Percentiles rank a stretch among this genome's conserved stretches.
phyloP scores from a whole-genome alignment of 2,329 filamentous ascomycete species.

The Chaetomium sp. region DNA sequence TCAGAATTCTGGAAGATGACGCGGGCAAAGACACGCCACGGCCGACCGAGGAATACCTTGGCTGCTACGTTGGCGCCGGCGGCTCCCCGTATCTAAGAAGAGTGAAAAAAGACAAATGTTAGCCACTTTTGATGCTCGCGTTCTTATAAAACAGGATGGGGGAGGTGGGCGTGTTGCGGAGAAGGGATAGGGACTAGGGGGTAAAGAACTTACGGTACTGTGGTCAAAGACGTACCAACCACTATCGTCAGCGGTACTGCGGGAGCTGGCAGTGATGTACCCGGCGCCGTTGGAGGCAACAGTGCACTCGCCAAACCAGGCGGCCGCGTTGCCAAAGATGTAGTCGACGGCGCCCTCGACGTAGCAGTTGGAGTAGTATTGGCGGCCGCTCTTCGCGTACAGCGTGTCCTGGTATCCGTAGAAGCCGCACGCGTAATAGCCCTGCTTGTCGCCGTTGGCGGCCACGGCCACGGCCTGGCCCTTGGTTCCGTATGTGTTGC shows the following conservation, averaged over 20 bases:
- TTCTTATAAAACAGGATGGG: too few species aligned
- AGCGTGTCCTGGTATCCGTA: conserved; percentile 10
- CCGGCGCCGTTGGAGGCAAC: not conserved
- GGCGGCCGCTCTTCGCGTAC: conserved; percentile 2
- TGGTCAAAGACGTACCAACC: conserved; percentile 7
- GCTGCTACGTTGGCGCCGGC: not conserved
- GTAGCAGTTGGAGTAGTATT: conserved; percentile 8
- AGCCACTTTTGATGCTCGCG: not conserved
- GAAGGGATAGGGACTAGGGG: not conserved
- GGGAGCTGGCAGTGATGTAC: conserved; percentile 1
- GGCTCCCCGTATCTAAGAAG: not conserved
- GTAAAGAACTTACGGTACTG: not conserved
- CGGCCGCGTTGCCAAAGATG: conserved; percentile 6
- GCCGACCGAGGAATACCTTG: conserved; percentile 10
- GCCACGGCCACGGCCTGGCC: conserved; percentile 10
- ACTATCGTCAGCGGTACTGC: not conserved
- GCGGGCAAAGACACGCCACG: not conserved
- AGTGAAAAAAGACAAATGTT: not conserved
- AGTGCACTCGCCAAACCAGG: conserved; percentile 3
- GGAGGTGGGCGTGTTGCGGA: too few species aligned
- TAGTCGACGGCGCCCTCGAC: conserved; percentile 11
- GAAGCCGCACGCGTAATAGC: conserved; percentile 9
- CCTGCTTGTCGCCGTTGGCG: not conserved
- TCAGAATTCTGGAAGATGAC: conserved; percentile 1
- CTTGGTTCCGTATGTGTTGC: conserved; percentile 2